phyloP scores from a whole-genome alignment of 257 asterid species.

The Nicotiana undulata region DNA sequence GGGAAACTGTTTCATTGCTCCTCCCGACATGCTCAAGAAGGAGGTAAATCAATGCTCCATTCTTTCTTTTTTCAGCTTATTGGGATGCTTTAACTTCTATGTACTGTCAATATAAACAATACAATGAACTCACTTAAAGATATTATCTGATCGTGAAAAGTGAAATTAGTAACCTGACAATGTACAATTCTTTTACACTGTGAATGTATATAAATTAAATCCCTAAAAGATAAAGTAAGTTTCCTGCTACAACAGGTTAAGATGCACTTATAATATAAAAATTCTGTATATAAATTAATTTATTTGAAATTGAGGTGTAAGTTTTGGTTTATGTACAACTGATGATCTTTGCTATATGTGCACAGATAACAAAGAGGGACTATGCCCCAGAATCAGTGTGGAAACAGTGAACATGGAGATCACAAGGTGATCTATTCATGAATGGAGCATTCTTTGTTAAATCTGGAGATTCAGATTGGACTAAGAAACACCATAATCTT shows the following conservation, averaged over 20 bases:
- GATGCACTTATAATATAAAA: too few species aligned
- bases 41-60: conserved; percentile 32
- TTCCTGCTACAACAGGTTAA: too few species aligned
- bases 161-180: too few species aligned
- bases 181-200: too few species aligned
- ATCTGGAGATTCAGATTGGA: conserved; percentile 57
- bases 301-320: too few species aligned
- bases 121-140: too few species aligned
- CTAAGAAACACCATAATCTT: conserved; percentile 35
- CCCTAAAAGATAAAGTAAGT: too few species aligned
- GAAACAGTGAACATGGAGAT: conserved; percentile 76
- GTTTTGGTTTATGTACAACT: background rate
- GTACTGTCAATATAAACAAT: too few species aligned
- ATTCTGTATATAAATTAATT: too few species aligned
- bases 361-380: conserved; percentile 78
- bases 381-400: conserved; percentile 37
- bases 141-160: too few species aligned
- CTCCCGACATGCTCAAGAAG: conserved; percentile 31
- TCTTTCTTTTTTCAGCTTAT: too few species aligned
- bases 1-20: conserved; percentile 78
- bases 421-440: conserved; percentile 63
- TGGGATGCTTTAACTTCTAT: too few species aligned
- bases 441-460: conserved; percentile 66
- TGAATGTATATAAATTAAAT: background rate
- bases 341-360: background rate